phyloP scores from a whole-genome alignment of 805 yeast genomes.

The Ogataea degrootiae region DNA sequence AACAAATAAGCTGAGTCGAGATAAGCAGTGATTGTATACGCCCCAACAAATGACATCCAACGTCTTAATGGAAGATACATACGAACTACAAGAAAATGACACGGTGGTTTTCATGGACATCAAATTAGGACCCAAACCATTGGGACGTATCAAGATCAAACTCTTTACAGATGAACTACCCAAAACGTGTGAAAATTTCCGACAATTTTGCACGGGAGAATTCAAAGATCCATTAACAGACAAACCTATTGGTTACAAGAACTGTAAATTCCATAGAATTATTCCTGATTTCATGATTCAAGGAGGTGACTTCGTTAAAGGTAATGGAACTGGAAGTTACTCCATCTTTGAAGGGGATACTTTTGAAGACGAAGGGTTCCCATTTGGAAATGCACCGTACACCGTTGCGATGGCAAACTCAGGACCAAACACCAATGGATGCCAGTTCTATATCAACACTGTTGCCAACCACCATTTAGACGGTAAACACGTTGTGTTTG shows the following conservation, averaged over 20 bases:
- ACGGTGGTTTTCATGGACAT: slow-evolving; percentile 27
- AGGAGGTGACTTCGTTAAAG: slow-evolving; percentile 31
- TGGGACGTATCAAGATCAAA: slow-evolving; percentile 43
- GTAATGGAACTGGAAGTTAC: slow-evolving; percentile 41
- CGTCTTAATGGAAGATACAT: not conserved
- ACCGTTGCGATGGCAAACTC: slow-evolving; percentile 37
- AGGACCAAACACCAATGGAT: slow-evolving; percentile 43
- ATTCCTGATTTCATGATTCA: slow-evolving; percentile 39
- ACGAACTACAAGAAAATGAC: not conserved
- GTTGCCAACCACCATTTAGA: slow-evolving; percentile 34
- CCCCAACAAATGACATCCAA: too few species aligned
- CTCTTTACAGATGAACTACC: slow-evolving; percentile 38
- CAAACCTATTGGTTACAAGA: slow-evolving; percentile 41
- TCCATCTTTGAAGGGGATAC: slow-evolving; percentile 36
- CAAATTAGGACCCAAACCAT: slow-evolving; percentile 22
- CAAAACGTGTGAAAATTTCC: slow-evolving; percentile 44
- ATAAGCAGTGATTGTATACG: too few species aligned
- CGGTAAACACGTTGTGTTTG: slow-evolving; percentile 47
- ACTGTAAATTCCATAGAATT: slow-evolving; percentile 34
- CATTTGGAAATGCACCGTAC: slow-evolving; percentile 1
- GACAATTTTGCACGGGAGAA: slow-evolving; percentile 52
- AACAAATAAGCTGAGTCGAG: too few species aligned
- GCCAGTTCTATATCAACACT: slow-evolving; percentile 40
- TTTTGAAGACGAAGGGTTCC: slow-evolving; percentile 42
- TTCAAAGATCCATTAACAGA: slow-evolving; percentile 26